Evolutionary conservation across 2,329 filamentous ascomycete genomes (phyloP).

Genomic region (Penicillium psychrosexuale): DNA sequence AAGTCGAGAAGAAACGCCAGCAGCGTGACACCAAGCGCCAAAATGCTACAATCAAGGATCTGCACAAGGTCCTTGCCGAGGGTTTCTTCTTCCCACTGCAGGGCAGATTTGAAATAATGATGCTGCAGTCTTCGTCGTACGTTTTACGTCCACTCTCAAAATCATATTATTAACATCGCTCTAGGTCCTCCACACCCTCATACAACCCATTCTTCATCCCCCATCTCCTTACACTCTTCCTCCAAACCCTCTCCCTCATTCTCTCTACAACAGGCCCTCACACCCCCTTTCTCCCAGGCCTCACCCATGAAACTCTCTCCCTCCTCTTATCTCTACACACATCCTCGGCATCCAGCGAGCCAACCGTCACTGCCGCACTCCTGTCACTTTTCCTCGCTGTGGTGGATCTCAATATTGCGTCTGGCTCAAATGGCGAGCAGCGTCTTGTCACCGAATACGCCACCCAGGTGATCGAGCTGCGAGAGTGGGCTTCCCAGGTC

Average conservation of each 20-base stretch:
- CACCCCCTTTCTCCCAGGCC: constrained; percentile 69
- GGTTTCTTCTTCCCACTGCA: constrained; percentile 86
- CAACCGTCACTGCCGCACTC: constrained; percentile 67
- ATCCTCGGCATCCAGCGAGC: constrained; percentile 55
- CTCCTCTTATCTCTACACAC: constrained; percentile 69
- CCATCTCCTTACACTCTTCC: constrained; percentile 70
- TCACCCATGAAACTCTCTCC: constrained; percentile 81
- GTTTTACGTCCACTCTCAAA: constrained; percentile 6
- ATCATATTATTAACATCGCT: constrained; percentile 8
- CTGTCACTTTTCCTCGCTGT: constrained; percentile 76
- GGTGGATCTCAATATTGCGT: constrained; percentile 68
- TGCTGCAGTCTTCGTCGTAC: constrained; percentile 53
- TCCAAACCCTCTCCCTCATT: constrained; percentile 81
- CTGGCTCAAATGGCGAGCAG: constrained; percentile 54
- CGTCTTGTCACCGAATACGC: constrained; percentile 71
- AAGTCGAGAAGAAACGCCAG: constrained; percentile 56
- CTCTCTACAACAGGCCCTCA: constrained; percentile 79
- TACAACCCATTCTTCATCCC: constrained; percentile 68
- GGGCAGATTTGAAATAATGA: constrained; percentile 69
- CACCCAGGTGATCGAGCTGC: constrained; percentile 76
- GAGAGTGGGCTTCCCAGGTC: constrained; percentile 77
- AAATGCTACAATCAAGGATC: constrained; percentile 67
- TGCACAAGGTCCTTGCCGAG: constrained; percentile 70
- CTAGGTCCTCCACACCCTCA: constrained; percentile 34
- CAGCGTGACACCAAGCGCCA: constrained; percentile 46